These are phyloP conservation scores for Oemleria cerasiformis DNA, from an alignment of 306 rosid genomes.

Conservation along the genomic window DNA sequence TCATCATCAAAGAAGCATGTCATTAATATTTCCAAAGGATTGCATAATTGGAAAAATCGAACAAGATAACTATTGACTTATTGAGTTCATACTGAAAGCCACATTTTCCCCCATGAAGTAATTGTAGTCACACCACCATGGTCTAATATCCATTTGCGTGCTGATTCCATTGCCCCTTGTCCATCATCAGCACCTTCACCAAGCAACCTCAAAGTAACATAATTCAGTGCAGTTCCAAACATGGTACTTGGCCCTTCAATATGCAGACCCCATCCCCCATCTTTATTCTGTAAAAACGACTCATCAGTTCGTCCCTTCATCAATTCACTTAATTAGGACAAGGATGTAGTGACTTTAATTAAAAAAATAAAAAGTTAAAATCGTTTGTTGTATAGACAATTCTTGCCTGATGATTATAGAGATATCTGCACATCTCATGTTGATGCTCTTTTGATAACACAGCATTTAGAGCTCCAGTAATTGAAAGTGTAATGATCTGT, in stretches of 20 bases:
- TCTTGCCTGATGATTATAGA: slow-evolving; percentile 43
- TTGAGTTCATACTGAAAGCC: slow-evolving; percentile 34
- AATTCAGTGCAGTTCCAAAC: slow-evolving; percentile 32
- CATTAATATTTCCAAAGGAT: neutral
- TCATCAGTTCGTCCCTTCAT: slow-evolving; percentile 1
- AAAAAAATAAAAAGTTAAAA: neutral
- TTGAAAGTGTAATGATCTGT: slow-evolving; percentile 37
- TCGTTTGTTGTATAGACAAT: neutral
- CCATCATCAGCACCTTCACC: slow-evolving; percentile 39
- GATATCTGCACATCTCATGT: slow-evolving; percentile 34
- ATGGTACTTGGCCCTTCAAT: slow-evolving; percentile 42
- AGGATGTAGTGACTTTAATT: neutral
- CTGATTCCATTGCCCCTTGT: slow-evolving; percentile 22
- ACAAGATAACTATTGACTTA: neutral
- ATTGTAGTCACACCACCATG: slow-evolving; percentile 33
- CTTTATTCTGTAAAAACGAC: slow-evolving; percentile 29
- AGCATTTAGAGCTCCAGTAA: slow-evolving; percentile 38
- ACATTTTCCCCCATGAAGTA: slow-evolving; percentile 44
- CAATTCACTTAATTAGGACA: too few species aligned
- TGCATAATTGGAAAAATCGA: neutral
- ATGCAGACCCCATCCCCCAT: slow-evolving; percentile 46
- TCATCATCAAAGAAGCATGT: slow-evolving; percentile 6
- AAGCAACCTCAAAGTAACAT: slow-evolving; percentile 35
- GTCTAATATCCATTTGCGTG: slow-evolving; percentile 37
- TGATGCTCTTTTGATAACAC: slow-evolving; percentile 32